Evolutionary conservation across 192 early-diverging fungal species (phyloP).

Genomic region (Phlyctochytrium planicorne): DNA sequence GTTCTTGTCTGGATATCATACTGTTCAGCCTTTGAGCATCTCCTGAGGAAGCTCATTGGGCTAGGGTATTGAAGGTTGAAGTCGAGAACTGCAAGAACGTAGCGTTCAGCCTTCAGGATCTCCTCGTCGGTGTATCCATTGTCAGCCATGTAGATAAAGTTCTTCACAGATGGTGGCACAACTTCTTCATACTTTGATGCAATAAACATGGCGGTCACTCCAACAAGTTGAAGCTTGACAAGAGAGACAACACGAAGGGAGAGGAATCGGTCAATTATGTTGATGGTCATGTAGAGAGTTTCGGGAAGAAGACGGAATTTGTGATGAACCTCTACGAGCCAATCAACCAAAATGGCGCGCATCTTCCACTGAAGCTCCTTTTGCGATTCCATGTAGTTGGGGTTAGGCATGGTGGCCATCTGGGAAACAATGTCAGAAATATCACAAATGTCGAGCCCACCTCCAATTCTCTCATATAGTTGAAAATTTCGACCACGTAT

Average conservation of each 20-base stretch:
- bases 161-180: constrained; percentile 72
- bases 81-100: constrained; percentile 81
- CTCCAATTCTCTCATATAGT: constrained; percentile 79
- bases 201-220: constrained; percentile 84
- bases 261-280: constrained; percentile 94
- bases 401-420: constrained; percentile 70
- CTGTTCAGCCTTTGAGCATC: constrained; percentile 82
- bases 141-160: constrained; percentile 87
- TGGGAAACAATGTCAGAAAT: constrained; percentile 18
- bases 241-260: constrained; percentile 79
- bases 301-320: constrained; percentile 91
- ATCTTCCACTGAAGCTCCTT: constrained; percentile 88
- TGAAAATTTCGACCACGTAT: constrained; percentile 91
- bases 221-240: constrained; percentile 92
- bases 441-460: constrained; percentile 27
- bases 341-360: constrained; percentile 91
- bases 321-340: constrained; percentile 91
- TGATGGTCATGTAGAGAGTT: constrained; percentile 90
- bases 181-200: constrained; percentile 97
- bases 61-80: constrained; percentile 87
- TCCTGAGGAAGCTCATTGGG: constrained; percentile 90
- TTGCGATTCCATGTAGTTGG: constrained; percentile 81
- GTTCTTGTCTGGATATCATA: constrained; percentile 91
- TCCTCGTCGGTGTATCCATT: constrained; percentile 73
- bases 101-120: constrained; percentile 88